Evolutionary conservation across 306 rosid species (phyloP), one percentile per base, ranked within the genome.

Genomic region (Vigna reflexopilosa): DNA sequence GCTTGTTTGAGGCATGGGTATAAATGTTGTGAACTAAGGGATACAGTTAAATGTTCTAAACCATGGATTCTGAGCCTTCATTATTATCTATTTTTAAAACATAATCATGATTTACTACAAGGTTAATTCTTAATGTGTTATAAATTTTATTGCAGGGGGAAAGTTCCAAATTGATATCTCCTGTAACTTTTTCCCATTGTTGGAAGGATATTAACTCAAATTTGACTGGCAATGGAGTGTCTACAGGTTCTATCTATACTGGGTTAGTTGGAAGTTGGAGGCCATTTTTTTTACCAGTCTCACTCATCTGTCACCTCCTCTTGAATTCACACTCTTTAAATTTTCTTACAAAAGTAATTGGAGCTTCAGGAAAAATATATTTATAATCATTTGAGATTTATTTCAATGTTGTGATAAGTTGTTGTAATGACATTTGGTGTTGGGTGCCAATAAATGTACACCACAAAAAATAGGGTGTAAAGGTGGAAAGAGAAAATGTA

Each of bases 101-200:
- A 49, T 63, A 70, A 50, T 51, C 56, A 72, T 69, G 70, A 54
- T 69, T 65, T 70, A 59, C 81, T 84, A 59, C 2, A 20, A 45
- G 62, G 62, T 75, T 10, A 17, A 56, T 67, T 54, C 16, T 26
- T 68, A 57, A 45, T 45, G 62, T 17, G 28, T 58, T 47, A 45
- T 9, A 58, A 47, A 69, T 61, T 57, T 58, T 47, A 15, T 76
- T 80, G 74, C 82, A 84, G 77, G 85, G 80, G 28, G 54, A 36
- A 76, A 66, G 70, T 69, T 64, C 34, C 32, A 14, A 24, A 50
- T 74, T 20, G 22, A 16, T 22, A 45, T 66, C 77, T 22, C 45
- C 2, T 42, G 12, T 12, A 38, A 44, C 34, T 58, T 36, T 48
- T 48, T 40, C 14, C 8, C 59, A 58, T 75, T 44, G 40, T 38